These are phyloP conservation scores for Daldinia concentrica DNA, from an alignment of 495 filamentous ascomycete genomes.

Conservation along the genomic window DNA sequence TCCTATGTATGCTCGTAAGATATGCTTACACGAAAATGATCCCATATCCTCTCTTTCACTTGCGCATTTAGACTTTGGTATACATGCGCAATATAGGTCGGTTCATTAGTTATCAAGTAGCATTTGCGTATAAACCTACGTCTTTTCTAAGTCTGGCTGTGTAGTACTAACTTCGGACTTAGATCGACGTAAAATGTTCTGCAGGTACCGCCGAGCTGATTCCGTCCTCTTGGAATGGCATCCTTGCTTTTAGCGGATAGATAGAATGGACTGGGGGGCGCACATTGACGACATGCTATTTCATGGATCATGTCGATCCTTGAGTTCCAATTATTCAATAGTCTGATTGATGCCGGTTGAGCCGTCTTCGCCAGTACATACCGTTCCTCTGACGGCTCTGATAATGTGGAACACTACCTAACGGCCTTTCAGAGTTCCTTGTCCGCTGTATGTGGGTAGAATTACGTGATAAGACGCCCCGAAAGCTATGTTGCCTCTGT, in stretches of 20 bases:
- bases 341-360: slow-evolving; percentile 17
- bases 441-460: slow-evolving; percentile 14
- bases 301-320: not conserved
- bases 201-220: slow-evolving; percentile 37
- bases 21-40: not conserved
- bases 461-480: slow-evolving; percentile 10
- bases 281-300: not conserved
- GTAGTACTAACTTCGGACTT: not conserved
- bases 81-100: not conserved
- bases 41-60: not conserved
- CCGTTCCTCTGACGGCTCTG: slow-evolving; percentile 2
- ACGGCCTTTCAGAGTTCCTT: slow-evolving; percentile 12
- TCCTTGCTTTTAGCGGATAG: slow-evolving; percentile 12
- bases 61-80: not conserved
- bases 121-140: not conserved
- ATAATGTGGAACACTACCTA: slow-evolving; percentile 6
- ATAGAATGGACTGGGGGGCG: slow-evolving; percentile 1
- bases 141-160: not conserved
- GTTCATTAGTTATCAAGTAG: not conserved
- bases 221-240: slow-evolving; percentile 25
- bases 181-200: slow-evolving; percentile 15
- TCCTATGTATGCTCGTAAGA: not conserved
- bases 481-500: slow-evolving; percentile 9
- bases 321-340: not conserved
- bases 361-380: not conserved